A percentile compares a stretch with the other conserved stretches of the same genome.
These are phyloP conservation scores for Amanita subjunquillea DNA, from an alignment of 768 basidiomycete species.

Conservation along the genomic window DNA sequence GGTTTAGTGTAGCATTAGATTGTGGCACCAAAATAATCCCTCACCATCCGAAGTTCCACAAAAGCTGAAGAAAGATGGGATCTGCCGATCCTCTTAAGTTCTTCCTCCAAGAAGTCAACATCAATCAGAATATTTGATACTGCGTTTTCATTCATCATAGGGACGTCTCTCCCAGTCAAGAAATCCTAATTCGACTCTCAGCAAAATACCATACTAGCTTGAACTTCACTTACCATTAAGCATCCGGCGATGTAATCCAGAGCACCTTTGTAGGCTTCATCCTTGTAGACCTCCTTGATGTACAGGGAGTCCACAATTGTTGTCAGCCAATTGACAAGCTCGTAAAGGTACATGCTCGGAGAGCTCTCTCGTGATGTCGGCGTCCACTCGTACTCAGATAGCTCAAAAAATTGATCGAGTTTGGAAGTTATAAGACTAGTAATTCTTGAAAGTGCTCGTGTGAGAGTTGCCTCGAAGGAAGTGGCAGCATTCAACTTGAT, in stretches of 20 bases:
- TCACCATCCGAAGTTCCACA: constrained; percentile 67
- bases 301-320: constrained; percentile 88
- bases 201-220: not conserved
- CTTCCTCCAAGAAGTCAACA: constrained; percentile 82
- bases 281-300: constrained; percentile 79
- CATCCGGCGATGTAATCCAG: constrained; percentile 81
- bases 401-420: constrained; percentile 90
- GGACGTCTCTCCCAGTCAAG: constrained; percentile 63
- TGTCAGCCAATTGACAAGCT: constrained; percentile 92
- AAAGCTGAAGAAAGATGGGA: constrained; percentile 65
- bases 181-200: constrained; percentile 45
- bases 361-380: constrained; percentile 58
- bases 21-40: constrained; percentile 11
- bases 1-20: not conserved
- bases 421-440: constrained; percentile 80
- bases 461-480: constrained; percentile 63
- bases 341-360: constrained; percentile 91
- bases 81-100: constrained; percentile 68
- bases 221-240: constrained; percentile 58
- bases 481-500: constrained; percentile 55
- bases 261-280: constrained; percentile 82
- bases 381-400: constrained; percentile 94
- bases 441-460: constrained; percentile 65
- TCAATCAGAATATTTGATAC: constrained; percentile 81
- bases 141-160: constrained; percentile 81